phyloP scores from a whole-genome alignment of 2,329 filamentous ascomycete species.

The Aspergillus quadricinctus region DNA sequence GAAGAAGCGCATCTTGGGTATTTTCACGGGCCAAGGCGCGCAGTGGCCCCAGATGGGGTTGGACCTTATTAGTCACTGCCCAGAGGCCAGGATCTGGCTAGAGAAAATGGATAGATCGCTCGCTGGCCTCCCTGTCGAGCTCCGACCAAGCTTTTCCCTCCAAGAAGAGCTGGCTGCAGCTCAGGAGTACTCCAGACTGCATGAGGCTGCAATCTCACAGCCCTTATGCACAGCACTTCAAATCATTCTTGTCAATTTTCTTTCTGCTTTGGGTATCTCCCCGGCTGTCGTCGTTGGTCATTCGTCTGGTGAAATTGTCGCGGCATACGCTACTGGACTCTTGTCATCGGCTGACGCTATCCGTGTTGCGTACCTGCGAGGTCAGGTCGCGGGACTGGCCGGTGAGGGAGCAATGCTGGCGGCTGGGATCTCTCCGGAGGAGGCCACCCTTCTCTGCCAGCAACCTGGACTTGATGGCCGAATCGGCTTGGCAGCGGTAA shows the following conservation, averaged over 20 bases:
- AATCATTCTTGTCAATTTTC: slow-evolving; percentile 23
- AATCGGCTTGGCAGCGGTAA: slow-evolving; percentile 27
- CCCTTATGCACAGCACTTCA: slow-evolving; percentile 25
- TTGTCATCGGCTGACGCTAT: slow-evolving; percentile 42
- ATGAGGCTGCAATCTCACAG: slow-evolving; percentile 23
- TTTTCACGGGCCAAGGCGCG: slow-evolving; percentile 6
- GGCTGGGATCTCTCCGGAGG: slow-evolving; percentile 22
- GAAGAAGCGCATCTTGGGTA: background rate
- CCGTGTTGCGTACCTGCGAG: slow-evolving; percentile 45
- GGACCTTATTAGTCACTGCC: too few species aligned
- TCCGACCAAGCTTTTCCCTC: too few species aligned
- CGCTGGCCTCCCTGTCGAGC: too few species aligned
- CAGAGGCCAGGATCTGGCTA: slow-evolving; percentile 4
- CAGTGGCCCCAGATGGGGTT: background rate
- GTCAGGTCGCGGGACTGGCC: slow-evolving; percentile 18
- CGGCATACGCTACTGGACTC: slow-evolving; percentile 48
- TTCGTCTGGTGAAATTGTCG: slow-evolving; percentile 50
- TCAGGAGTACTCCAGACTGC: slow-evolving; percentile 12
- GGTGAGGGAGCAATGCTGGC: slow-evolving; percentile 31
- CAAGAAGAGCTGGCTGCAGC: slow-evolving; percentile 12
- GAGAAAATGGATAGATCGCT: too few species aligned
- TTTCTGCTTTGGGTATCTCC: slow-evolving; percentile 27
- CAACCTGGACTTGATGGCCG: slow-evolving; percentile 10
- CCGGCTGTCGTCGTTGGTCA: slow-evolving; percentile 44
- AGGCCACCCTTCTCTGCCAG: slow-evolving; percentile 15